phyloP scores from a whole-genome alignment of 148 eudicot genomes.

The Vaccinium vitisidaea region DNA sequence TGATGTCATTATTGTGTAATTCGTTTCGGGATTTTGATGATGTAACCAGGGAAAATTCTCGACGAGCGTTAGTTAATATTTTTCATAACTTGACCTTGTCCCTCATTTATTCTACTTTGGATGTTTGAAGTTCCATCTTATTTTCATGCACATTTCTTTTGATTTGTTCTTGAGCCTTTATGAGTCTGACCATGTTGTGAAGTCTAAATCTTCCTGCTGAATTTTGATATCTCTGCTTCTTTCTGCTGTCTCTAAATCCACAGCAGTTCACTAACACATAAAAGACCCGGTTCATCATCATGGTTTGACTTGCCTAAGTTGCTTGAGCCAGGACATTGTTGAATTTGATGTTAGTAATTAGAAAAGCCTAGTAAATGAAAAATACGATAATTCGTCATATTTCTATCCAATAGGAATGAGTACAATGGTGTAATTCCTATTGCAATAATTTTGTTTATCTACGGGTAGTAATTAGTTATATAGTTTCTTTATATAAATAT shows the following conservation, averaged over 20 bases:
- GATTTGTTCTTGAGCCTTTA: background rate
- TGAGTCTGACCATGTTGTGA: background rate
- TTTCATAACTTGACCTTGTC: background rate
- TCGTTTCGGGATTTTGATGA: background rate
- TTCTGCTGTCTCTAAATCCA: background rate
- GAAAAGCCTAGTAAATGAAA: background rate
- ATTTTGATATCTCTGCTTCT: background rate
- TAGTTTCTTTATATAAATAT: background rate
- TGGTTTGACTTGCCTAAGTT: background rate
- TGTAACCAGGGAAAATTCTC: background rate
- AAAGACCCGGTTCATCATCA: background rate
- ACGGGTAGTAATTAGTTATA: background rate
- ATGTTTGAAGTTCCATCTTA: background rate
- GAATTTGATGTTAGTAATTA: background rate
- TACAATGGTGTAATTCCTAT: background rate
- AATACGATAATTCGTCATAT: background rate
- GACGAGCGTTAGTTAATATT: background rate
- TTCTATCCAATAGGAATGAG: background rate
- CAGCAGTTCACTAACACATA: background rate
- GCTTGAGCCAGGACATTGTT: background rate
- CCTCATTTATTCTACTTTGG: background rate
- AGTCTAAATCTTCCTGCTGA: background rate
- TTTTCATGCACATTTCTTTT: background rate
- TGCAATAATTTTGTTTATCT: background rate
- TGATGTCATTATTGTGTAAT: background rate